Evolutionary conservation across 1,139 yeast species (phyloP).

Genomic region (Oligophagozyma castellii): DNA sequence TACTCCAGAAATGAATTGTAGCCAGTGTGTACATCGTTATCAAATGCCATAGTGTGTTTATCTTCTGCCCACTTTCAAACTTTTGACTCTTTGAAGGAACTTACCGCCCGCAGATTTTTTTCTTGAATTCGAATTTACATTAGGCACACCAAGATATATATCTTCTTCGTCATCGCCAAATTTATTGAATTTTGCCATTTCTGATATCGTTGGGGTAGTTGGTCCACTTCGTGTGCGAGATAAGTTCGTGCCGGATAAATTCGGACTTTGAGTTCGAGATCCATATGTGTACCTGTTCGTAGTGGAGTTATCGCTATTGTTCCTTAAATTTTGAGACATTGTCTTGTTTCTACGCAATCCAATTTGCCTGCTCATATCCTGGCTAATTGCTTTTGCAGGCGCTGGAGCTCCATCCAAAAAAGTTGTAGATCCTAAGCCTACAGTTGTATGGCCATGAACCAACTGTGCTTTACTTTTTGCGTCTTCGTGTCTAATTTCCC

Average conservation of each 20-base stretch:
- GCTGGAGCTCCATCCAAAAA: conserved; percentile 97
- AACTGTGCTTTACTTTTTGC: conserved; percentile 53
- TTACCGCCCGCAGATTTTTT: conserved; percentile 32
- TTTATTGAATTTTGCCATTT: not conserved
- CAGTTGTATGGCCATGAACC: conserved; percentile 72
- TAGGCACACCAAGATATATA: conserved; percentile 19
- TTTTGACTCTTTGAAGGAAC: conserved; percentile 71
- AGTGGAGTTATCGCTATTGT: not conserved
- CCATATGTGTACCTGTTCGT: conserved; percentile 5
- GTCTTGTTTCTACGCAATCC: conserved; percentile 64
- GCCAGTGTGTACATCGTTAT: too few relatives aligned
- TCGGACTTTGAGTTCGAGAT: not conserved
- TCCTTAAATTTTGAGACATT: conserved; percentile 43
- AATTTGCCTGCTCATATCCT: conserved; percentile 23
- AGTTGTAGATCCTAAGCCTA: conserved; percentile 85
- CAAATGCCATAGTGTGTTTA: conserved; percentile 2
- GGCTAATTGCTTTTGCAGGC: conserved; percentile 36
- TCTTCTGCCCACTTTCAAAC: conserved; percentile 58
- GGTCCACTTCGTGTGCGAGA: conserved; percentile 3
- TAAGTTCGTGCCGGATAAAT: conserved; percentile 1
- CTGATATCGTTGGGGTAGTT: not conserved
- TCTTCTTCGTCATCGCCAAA: conserved; percentile 26
- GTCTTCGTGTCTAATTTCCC: conserved; percentile 51
- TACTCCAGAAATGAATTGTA: too few relatives aligned
- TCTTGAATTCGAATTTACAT: conserved; percentile 13